These are phyloP conservation scores for Trametes villosa DNA, from an alignment of 768 basidiomycete species.

Conservation along the genomic window DNA sequence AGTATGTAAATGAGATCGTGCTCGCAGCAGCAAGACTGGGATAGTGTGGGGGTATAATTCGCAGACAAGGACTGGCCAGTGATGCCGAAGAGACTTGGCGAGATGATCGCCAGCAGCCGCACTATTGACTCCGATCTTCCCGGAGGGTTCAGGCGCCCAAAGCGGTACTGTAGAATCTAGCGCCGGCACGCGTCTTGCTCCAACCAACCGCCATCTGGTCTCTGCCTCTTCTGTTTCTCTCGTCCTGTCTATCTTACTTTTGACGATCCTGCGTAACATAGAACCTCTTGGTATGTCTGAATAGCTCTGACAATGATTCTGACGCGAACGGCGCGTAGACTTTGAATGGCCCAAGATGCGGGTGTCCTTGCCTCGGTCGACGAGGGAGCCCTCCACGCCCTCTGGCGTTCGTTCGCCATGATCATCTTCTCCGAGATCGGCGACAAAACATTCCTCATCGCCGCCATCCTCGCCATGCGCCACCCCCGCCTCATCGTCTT, in stretches of 20 bases:
- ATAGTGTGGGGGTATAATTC: too few species aligned
- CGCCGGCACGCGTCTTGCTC: too few species aligned
- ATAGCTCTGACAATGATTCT: neutral
- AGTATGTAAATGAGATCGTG: too few species aligned
- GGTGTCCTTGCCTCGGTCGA: slow-evolving; percentile 11
- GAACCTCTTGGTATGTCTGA: neutral
- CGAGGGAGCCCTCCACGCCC: slow-evolving; percentile 51
- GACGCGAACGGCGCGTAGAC: neutral
- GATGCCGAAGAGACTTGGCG: neutral
- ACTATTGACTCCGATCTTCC: neutral
- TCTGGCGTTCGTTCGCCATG: slow-evolving; percentile 83
- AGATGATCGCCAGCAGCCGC: neutral
- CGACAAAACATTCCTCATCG: slow-evolving; percentile 91
- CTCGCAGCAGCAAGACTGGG: too few species aligned
- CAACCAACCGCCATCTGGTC: neutral
- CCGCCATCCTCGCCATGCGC: slow-evolving; percentile 92
- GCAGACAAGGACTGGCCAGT: too few species aligned
- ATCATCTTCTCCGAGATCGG: slow-evolving; percentile 94
- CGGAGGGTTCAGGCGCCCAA: neutral
- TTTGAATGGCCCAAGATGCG: slow-evolving; percentile 27
- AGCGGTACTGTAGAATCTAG: too few species aligned
- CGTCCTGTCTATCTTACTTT: neutral
- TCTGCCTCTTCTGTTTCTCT: neutral
- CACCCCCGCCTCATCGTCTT: slow-evolving; percentile 89
- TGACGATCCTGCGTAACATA: neutral